Evolutionary conservation across 148 eudicot genomes (phyloP), one percentile per base, ranked within the genome.

Genomic region (Camellia japonica): DNA sequence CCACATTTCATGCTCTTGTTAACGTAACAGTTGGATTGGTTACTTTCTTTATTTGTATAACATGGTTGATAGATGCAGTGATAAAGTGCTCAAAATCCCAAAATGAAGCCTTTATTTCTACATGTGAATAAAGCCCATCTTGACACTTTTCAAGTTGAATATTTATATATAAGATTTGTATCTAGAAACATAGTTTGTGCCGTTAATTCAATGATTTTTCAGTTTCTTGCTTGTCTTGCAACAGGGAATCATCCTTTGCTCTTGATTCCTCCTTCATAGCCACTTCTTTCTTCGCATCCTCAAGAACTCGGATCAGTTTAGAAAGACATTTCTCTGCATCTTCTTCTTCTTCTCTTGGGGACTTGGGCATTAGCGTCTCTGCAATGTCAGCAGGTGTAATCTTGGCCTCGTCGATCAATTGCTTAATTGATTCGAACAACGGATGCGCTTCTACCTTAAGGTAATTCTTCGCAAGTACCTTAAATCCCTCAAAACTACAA

Each of bases 311-410:
- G 9, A 87, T 76, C 87, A 89, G 71, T 14, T 85, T 84, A 71
- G 30, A 51, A 71, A 89, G 80, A 23, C 90, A 78, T 65, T 41
- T 68, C 12, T 84, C 83, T 1, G 68, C 83, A 81, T 79, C 77
- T 16, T 84, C 83, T 1, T 63, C 83, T 79, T 79, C 77, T 12
- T 84, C 85, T 10, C 69, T 79, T 6, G 72, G 20, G 11, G 80
- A 83, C 71, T 87, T 89, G 0, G 88, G 86, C 88, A 89, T 87
- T 78, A 89, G 78, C 73, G 71, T 81, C 84, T 87, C 89, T 13
- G 89, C 92, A 70, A 87, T 82, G 84, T 87, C 92, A 56, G 92
- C 90, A 13, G 90, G 87, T 0, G 89, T 82, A 30, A 86, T 76
- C 65, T 81, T 81, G 54, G 82, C 83, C 70, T 77, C 84, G 49